Evolutionary conservation across 441 rosid genomes (phyloP), one percentile per base, ranked within the genome.

Genomic region (Croton setiger): DNA sequence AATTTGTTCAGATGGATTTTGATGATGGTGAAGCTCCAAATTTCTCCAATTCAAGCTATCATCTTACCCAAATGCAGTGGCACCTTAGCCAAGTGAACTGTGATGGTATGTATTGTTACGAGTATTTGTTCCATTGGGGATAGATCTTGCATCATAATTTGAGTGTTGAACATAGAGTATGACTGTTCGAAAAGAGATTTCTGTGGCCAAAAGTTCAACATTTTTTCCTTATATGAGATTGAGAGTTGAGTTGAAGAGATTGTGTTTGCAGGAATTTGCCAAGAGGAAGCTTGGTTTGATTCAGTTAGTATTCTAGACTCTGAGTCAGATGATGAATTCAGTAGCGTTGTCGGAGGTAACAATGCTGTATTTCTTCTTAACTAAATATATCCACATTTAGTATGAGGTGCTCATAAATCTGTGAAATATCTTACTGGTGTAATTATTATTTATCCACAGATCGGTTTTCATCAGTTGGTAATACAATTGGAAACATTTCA

Each of bases 251-350:
- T 35, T 18, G 31, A 20, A 41, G 44, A 23, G 14, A 20, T 58
- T 63, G 43, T 58, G 39, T 43, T 73, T 81, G 78, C 81, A 91
- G 94, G 84, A 67, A 53, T 72, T 65, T 88, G 88, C 75, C 91
- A 84, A 78, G 98, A 91, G 75, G 97, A 91, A 65, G 82, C 88
- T 67, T 93, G 94, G 94, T 93, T 89, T 70, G 98, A 93, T 79
- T 86, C 96, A 7, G 81, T 79, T 65, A 89, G 96, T 74, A 78
- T 86, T 77, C 73, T 93, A 80, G 96, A 91, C 63, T 93, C 97
- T 0, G 98, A 93, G 39, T 87, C 89, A 4, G 98, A 91, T 65
- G 97, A 93, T 18, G 97, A 90, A 45, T 93, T 78, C 72, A 70
- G 84, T 63, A 91, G 97, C 63, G 77, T 88, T 64, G 79, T 83